These are phyloP conservation scores for Aspergillus spinulosporus DNA, from an alignment of 2,329 filamentous ascomycete genomes.

Conservation along the genomic window DNA sequence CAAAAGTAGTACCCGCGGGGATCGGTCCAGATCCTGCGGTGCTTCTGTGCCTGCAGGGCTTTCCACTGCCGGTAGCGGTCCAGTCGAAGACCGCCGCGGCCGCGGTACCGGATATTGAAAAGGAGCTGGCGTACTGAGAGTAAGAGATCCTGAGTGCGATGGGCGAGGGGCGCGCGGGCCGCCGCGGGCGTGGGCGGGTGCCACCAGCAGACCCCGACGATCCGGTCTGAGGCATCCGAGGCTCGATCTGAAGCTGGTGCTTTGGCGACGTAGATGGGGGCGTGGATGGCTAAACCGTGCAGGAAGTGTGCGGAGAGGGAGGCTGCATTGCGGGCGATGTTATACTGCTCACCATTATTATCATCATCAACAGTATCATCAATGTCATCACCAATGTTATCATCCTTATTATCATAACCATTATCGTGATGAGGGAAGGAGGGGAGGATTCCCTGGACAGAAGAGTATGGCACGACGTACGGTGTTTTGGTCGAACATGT, in stretches of 20 bases:
- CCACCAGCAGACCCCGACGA: slow-evolving; percentile 74
- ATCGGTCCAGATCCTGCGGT: slow-evolving; percentile 64
- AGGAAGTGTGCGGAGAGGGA: slow-evolving; percentile 64
- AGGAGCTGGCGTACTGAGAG: slow-evolving; percentile 65
- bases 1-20: slow-evolving; percentile 71
- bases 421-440: too few species aligned
- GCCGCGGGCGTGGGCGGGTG: slow-evolving; percentile 56
- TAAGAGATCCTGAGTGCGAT: slow-evolving; percentile 65
- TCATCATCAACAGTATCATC: neutral
- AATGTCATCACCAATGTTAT: too few species aligned
- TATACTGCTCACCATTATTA: slow-evolving; percentile 50
- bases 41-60: slow-evolving; percentile 61
- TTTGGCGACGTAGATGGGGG: slow-evolving; percentile 67
- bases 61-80: slow-evolving; percentile 74
- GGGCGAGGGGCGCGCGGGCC: slow-evolving; percentile 57
- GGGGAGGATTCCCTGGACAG: too few species aligned
- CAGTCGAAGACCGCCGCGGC: slow-evolving; percentile 67
- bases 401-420: too few species aligned
- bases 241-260: slow-evolving; percentile 26
- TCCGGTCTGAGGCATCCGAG: slow-evolving; percentile 43
- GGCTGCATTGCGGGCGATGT: slow-evolving; percentile 59
- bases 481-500: slow-evolving; percentile 62
- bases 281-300: slow-evolving; percentile 61
- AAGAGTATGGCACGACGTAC: slow-evolving; percentile 38
- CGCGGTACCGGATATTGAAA: slow-evolving; percentile 65